A percentile compares a stretch with the other conserved stretches of the same genome.
Evolutionary conservation across 1,284 basidiomycete species (phyloP).

Genomic region (Blastosporella zonata): DNA sequence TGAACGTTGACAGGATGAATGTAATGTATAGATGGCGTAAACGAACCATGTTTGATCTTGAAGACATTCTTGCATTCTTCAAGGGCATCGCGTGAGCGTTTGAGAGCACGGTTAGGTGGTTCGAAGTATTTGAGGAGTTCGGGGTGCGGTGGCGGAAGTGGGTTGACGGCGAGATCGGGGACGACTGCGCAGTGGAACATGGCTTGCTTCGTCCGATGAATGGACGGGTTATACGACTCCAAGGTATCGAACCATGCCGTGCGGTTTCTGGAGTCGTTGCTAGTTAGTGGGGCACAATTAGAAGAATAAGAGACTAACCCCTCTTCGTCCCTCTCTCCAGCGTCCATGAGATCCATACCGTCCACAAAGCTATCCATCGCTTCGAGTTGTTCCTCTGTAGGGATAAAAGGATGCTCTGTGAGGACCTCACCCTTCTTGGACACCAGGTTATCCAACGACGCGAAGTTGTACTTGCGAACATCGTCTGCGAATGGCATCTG

Average conservation of each 20-base stretch:
- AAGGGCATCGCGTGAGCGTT: conserved; percentile 52
- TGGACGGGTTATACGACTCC: conserved; percentile 83
- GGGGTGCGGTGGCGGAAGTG: conserved; percentile 82
- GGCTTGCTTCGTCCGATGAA: conserved; percentile 91
- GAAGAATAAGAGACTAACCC: conserved; percentile 43
- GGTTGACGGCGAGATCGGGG: conserved; percentile 67
- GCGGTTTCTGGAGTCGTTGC: conserved; percentile 42
- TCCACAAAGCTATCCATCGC: conserved; percentile 89
- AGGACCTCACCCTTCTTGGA: conserved; percentile 76
- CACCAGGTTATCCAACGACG: conserved; percentile 74
- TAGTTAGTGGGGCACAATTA: background rate
- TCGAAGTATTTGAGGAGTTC: conserved; percentile 83
- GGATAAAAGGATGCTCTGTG: conserved; percentile 77
- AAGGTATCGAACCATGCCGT: conserved; percentile 76
- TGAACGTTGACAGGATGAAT: background rate
- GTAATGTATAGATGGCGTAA: background rate
- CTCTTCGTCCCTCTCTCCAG: conserved; percentile 66
- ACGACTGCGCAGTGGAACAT: conserved; percentile 85
- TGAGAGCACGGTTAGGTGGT: conserved; percentile 67
- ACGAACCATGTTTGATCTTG: conserved; percentile 70
- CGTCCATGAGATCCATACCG: conserved; percentile 81
- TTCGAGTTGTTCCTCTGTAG: conserved; percentile 73
- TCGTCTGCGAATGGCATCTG: conserved; percentile 97
- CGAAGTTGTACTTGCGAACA: conserved; percentile 82
- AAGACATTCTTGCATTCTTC: conserved; percentile 64